Conservation (phyloP, 495 filamentous ascomycete genomes). For the Xylaria cubensis region DNA sequence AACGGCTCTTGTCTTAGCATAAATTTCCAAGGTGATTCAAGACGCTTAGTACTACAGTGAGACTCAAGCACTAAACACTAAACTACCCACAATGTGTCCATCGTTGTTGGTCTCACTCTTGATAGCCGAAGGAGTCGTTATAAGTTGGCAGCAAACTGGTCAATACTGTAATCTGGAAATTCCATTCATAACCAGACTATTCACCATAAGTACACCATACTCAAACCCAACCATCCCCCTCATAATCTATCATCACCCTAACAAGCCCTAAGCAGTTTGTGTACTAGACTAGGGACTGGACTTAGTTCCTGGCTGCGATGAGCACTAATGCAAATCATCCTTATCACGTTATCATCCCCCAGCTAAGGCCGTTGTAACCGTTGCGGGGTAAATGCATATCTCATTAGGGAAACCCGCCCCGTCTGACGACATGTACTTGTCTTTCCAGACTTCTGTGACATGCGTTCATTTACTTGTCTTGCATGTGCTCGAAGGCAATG, state of each 20-base stretch:
- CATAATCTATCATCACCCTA: neutral
- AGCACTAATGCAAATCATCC: slow-evolving; percentile 2
- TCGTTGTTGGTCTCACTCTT: neutral
- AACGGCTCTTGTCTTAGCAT: too few relatives aligned
- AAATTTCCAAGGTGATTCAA: neutral
- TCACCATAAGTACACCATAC: neutral
- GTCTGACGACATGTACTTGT: slow-evolving; percentile 23
- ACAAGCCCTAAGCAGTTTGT: neutral
- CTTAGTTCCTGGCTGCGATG: slow-evolving; percentile 7
- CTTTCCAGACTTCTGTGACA: slow-evolving; percentile 16
- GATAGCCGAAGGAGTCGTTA: neutral
- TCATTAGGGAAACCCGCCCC: neutral
- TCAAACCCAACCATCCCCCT: neutral
- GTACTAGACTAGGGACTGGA: neutral
- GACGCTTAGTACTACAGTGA: neutral
- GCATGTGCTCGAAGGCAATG: slow-evolving; percentile 21
- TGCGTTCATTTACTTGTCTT: slow-evolving; percentile 14
- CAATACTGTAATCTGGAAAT: neutral
- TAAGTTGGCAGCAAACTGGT: neutral
- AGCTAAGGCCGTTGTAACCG: neutral
- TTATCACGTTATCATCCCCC: neutral
- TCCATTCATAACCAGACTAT: slow-evolving; percentile 15
- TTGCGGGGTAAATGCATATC: slow-evolving; percentile 1
- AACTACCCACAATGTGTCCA: too few relatives aligned
- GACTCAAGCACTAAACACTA: neutral